Base-by-base conservation (phyloP, 2,329 filamentous ascomycete genomes). In the Colletotrichum sp. region DNA sequence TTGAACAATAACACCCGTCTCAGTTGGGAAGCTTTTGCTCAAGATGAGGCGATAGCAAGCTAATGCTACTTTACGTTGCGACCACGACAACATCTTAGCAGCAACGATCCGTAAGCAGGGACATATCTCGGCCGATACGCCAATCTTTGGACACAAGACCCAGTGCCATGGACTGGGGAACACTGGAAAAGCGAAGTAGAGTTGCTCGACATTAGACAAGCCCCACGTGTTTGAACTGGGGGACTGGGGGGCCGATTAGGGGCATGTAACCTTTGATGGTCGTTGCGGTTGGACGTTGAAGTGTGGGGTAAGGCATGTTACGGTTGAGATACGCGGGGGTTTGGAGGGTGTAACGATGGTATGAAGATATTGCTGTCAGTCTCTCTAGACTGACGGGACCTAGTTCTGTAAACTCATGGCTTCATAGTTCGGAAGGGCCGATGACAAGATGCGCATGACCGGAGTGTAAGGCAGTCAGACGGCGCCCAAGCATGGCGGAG, bases 251-350 rank as follows among this genome's bases (percentile, higher is more conserved):
- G 4, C 38, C 51, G 51, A 55, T 27, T 55, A 55, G 51, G 51
- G 24, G 33, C 2, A 66, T 58, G 64, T 66, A 58, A 66, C 64
- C 36, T 58, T 24, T 18, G 33, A 66, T 43, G 51, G 12, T 38
- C 8, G 55, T 4, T 58, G 55, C 38, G 5, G 8, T 43, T 43
- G 38, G 38, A n/a, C 38, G 51, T 58, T 47, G 64, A 3, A 66
- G 16, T 66, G 64, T 58, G 64, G 64, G 64, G 51, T 58, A 66
- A 38, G 64, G 51, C 33, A 66, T 54, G 64, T 66, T 58, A 38
- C 51, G 3, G 11, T 6, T n/a, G 8, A n/a, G 5, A 43, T n/a
- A n/a, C 18, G 38, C 38, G 5, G 16, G 18, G 51, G 9, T n/a
- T 29, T 29, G 21, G 16, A 11, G n/a, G 33, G 11, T 57, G 38